Percentiles rank a stretch among this genome's conserved stretches.
Evolutionary conservation across 2,329 filamentous ascomycete genomes (phyloP).

Genomic region (Penicillium sp.): DNA sequence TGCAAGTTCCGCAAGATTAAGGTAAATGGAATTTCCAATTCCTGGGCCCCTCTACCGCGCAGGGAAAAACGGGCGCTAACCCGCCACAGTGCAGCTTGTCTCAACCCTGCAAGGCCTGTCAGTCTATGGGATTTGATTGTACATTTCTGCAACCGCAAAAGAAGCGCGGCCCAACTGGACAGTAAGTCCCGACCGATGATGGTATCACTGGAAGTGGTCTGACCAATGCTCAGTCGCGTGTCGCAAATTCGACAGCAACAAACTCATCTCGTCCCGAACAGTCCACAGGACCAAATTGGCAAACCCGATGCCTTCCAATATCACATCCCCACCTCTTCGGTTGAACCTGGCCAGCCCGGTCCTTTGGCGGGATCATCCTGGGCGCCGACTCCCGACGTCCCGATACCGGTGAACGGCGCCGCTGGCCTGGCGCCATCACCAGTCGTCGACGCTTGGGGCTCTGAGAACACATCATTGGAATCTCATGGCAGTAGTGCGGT

Average conservation of each 20-base stretch:
- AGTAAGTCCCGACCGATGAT: conserved; percentile 29
- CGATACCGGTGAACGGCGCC: conserved; percentile 24
- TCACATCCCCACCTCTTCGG: conserved; percentile 20
- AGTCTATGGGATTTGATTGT: conserved; percentile 41
- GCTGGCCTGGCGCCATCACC: conserved; percentile 18
- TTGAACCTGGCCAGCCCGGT: conserved; percentile 19
- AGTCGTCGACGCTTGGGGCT: conserved; percentile 24
- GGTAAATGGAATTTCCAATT: conserved; percentile 18
- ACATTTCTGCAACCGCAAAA: conserved; percentile 46
- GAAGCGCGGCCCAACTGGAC: conserved; percentile 41
- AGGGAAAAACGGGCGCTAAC: conserved; percentile 9
- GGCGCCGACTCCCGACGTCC: conserved; percentile 21
- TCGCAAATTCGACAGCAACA: conserved; percentile 41
- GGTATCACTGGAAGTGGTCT: conserved; percentile 1
- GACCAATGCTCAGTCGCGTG: conserved; percentile 31
- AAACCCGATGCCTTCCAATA: conserved; percentile 25
- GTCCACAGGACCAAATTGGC: conserved; percentile 15
- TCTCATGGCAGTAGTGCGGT: conserved; percentile 21
- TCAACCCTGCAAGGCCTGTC: conserved; percentile 40
- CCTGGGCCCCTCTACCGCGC: background rate
- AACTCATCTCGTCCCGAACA: conserved; percentile 21
- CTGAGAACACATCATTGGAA: conserved; percentile 22
- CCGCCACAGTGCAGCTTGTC: conserved; percentile 39
- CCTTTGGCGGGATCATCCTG: conserved; percentile 23
- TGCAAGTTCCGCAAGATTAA: conserved; percentile 44